A percentile compares a stretch with the other conserved stretches of the same genome.
These are phyloP conservation scores for Diaporthe sp. DNA, from an alignment of 2,329 filamentous ascomycete genomes.

Conservation along the genomic window DNA sequence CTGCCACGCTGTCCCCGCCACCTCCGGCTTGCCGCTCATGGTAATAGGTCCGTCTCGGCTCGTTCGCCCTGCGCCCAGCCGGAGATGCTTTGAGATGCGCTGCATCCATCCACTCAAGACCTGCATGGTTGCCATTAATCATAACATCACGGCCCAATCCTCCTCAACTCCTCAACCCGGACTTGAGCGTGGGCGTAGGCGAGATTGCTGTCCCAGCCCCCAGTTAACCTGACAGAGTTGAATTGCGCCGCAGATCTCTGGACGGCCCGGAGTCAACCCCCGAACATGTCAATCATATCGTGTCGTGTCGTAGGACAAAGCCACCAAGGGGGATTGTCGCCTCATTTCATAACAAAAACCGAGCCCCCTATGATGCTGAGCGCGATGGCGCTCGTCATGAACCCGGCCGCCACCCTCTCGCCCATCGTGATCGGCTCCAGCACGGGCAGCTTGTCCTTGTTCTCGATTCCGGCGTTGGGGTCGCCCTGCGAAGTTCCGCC, in stretches of 20 bases:
- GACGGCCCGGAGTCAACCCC: conserved; percentile 26
- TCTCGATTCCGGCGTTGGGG: conserved; percentile 57
- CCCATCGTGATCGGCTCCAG: conserved; percentile 59
- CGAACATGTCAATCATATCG: conserved; percentile 33
- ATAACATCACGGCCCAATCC: conserved; percentile 4
- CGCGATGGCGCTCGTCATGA: conserved; percentile 65
- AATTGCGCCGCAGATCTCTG: background rate
- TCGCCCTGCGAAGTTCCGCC: conserved; percentile 73
- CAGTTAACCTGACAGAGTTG: background rate
- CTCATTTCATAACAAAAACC: conserved; percentile 61
- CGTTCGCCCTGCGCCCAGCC: background rate
- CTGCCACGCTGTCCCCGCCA: conserved; percentile 2
- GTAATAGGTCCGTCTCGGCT: background rate
- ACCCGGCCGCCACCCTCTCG: conserved; percentile 69
- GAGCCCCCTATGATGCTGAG: conserved; percentile 64
- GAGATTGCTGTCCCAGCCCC: conserved; percentile 7
- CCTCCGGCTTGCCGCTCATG: background rate
- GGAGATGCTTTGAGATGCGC: conserved; percentile 25
- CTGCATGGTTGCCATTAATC: conserved; percentile 12
- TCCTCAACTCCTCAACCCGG: background rate
- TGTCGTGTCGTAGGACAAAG: conserved; percentile 36
- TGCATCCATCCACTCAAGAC: conserved; percentile 10
- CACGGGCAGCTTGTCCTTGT: conserved; percentile 44
- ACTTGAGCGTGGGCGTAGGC: background rate
- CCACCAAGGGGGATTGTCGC: conserved; percentile 25